These are phyloP conservation scores for Cordyceps sp. DNA, from an alignment of 2,329 filamentous ascomycete species.

Conservation along the genomic window DNA sequence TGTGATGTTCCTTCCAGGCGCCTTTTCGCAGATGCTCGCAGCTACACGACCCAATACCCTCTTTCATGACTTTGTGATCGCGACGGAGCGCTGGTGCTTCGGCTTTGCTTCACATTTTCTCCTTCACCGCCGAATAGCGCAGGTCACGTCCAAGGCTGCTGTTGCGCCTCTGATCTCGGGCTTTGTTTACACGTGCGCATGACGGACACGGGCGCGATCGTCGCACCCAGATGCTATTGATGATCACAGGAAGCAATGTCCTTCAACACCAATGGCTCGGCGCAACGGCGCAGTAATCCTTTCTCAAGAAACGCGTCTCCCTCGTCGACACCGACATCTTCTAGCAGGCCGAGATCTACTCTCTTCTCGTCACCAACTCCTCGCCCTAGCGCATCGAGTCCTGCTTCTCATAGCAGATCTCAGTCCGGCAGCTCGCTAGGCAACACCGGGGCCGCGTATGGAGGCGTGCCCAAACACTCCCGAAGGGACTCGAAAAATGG, in stretches of 20 bases:
- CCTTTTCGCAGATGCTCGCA: slow-evolving; percentile 1
- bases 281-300: slow-evolving; percentile 64
- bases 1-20: background rate
- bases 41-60: slow-evolving; percentile 7
- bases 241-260: slow-evolving; percentile 15
- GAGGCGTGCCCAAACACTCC: slow-evolving; percentile 20
- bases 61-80: slow-evolving; percentile 9
- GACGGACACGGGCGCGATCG: background rate
- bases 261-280: slow-evolving; percentile 20
- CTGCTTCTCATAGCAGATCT: slow-evolving; percentile 46
- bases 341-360: slow-evolving; percentile 56
- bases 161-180: background rate
- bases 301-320: slow-evolving; percentile 56
- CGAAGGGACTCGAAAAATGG: slow-evolving; percentile 47
- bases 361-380: slow-evolving; percentile 47
- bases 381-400: slow-evolving; percentile 19
- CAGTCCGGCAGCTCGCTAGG: slow-evolving; percentile 45
- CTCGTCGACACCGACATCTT: slow-evolving; percentile 38
- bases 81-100: slow-evolving; percentile 8
- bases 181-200: slow-evolving; percentile 10
- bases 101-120: slow-evolving; percentile 6
- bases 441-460: slow-evolving; percentile 20
- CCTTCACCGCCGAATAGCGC: slow-evolving; percentile 1
- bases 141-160: background rate
- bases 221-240: slow-evolving; percentile 2